Conservation (phyloP, 2,329 filamentous ascomycete species). For the Xylaria sp. region DNA sequence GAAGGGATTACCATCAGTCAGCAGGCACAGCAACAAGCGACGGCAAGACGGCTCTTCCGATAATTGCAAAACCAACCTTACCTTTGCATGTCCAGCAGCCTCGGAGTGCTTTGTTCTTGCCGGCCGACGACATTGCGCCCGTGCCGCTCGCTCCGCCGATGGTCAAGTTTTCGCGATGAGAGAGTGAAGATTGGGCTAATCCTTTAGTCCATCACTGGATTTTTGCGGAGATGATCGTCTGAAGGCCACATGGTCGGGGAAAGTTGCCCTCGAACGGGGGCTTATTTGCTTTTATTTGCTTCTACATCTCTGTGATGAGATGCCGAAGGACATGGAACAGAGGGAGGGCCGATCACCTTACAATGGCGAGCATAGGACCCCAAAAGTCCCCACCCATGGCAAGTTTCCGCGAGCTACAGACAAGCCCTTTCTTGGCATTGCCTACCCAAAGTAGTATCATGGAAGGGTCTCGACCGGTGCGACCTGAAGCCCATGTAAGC, state of each 20-base stretch:
- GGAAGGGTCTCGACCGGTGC: neutral
- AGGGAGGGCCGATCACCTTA: neutral
- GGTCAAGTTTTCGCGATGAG: conserved; percentile 35
- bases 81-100: conserved; percentile 40
- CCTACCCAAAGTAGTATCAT: neutral
- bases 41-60: neutral
- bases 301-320: conserved; percentile 2
- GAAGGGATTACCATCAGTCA: neutral
- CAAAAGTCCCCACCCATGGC: conserved; percentile 17
- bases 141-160: conserved; percentile 37
- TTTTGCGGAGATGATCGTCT: neutral
- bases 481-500: neutral
- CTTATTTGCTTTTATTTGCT: conserved; percentile 13
- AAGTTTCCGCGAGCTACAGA: conserved; percentile 33
- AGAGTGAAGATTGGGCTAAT: neutral
- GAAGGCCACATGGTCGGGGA: conserved; percentile 18
- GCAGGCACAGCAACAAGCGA: neutral
- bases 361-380: neutral
- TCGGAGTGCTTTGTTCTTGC: conserved; percentile 25
- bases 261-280: conserved; percentile 22
- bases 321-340: neutral
- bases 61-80: conserved; percentile 28
- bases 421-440: conserved; percentile 13
- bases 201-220: neutral
- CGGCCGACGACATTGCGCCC: conserved; percentile 14